phyloP scores from a whole-genome alignment of 345 rosid genomes.

The Brassica juncea region DNA sequence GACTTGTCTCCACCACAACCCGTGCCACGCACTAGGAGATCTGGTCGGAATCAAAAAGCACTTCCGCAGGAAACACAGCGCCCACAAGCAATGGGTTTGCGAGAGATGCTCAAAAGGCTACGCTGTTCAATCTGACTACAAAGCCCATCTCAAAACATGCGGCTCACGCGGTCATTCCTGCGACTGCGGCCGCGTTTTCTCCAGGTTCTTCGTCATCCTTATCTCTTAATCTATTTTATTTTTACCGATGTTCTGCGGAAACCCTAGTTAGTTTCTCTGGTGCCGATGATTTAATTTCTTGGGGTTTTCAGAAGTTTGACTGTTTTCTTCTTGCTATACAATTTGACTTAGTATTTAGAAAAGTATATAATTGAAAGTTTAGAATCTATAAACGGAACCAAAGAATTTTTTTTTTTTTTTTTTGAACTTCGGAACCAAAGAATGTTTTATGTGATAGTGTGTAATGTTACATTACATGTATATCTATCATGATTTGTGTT shows the following conservation, averaged over 20 bases:
- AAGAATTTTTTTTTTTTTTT: neutral
- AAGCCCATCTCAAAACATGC: slow-evolving; percentile 96
- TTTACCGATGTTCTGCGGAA: neutral
- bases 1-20: slow-evolving; percentile 88
- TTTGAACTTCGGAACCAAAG: neutral
- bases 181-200: slow-evolving; percentile 96
- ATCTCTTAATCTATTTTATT: neutral
- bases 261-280: slow-evolving; percentile 19
- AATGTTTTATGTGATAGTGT: neutral
- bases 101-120: slow-evolving; percentile 88
- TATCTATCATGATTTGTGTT: neutral
- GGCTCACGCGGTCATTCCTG: slow-evolving; percentile 98
- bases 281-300: slow-evolving; percentile 3
- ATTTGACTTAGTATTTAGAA: neutral
- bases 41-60: slow-evolving; percentile 96
- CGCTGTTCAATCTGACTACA: slow-evolving; percentile 95
- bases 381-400: slow-evolving; percentile 17
- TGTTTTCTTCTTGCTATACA: neutral
- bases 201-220: slow-evolving; percentile 52
- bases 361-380: neutral
- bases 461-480: slow-evolving; percentile 1
- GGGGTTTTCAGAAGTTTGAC: neutral
- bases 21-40: slow-evolving; percentile 94
- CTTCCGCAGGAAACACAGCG: slow-evolving; percentile 85
- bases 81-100: slow-evolving; percentile 92